phyloP scores from a whole-genome alignment of 2,329 filamentous ascomycete species.

The Sporothrix pallida region DNA sequence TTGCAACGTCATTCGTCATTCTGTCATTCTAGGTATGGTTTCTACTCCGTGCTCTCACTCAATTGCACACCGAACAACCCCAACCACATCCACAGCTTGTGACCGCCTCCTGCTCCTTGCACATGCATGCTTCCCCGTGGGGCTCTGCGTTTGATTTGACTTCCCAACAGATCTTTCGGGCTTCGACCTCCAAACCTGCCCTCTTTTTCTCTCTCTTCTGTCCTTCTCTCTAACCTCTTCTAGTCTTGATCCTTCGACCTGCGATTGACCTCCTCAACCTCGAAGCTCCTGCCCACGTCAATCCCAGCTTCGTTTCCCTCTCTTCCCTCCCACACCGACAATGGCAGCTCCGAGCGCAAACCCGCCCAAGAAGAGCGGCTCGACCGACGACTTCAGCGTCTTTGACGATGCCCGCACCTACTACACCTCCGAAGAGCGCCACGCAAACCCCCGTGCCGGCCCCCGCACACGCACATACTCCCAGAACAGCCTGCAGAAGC shows the following conservation, averaged over 20 bases:
- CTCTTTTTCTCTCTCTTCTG: neutral
- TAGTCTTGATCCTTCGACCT: neutral
- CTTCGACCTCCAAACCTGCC: neutral
- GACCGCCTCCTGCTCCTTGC: neutral
- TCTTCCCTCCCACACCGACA: neutral
- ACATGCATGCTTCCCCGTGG: neutral
- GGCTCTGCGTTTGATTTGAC: neutral
- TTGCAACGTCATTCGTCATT: slow-evolving; percentile 21
- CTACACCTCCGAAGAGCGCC: slow-evolving; percentile 62
- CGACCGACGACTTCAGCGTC: slow-evolving; percentile 55
- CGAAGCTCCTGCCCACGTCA: slow-evolving; percentile 20
- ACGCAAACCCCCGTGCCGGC: slow-evolving; percentile 54
- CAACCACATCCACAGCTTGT: neutral
- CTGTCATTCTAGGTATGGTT: slow-evolving; percentile 1
- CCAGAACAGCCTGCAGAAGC: slow-evolving; percentile 61
- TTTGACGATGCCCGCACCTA: slow-evolving; percentile 66
- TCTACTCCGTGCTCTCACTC: neutral
- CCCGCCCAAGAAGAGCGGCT: slow-evolving; percentile 42
- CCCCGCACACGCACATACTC: slow-evolving; percentile 62
- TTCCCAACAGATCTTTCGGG: neutral
- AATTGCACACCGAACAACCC: neutral
- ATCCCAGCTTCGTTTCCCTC: no score
- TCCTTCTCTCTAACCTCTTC: neutral
- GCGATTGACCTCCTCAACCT: neutral
- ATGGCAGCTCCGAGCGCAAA: slow-evolving; percentile 8